Evolutionary conservation across 441 rosid species (phyloP).

Genomic region (Biscutella laevigata): DNA sequence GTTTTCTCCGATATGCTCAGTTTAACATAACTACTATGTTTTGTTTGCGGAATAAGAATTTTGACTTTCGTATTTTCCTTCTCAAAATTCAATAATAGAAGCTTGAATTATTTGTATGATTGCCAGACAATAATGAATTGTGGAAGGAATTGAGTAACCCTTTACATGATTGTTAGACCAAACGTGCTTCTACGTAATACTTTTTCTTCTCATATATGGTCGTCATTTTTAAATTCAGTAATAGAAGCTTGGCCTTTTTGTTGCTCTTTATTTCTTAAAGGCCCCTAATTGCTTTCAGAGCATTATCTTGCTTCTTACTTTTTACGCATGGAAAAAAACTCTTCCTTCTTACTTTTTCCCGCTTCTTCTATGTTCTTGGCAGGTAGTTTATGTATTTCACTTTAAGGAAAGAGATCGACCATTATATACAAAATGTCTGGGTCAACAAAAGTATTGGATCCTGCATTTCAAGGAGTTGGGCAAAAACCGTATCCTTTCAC

Average conservation of each 20-base stretch:
- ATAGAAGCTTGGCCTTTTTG: background rate
- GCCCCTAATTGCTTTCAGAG: background rate
- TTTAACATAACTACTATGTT: background rate
- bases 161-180: background rate
- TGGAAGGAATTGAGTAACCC: background rate
- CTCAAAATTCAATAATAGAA: background rate
- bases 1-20: background rate
- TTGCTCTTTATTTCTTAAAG: background rate
- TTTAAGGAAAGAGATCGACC: slow-evolving; percentile 20
- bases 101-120: background rate
- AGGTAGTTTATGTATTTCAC: slow-evolving; percentile 19
- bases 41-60: background rate
- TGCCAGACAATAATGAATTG: background rate
- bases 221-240: background rate
- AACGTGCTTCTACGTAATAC: background rate
- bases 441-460: slow-evolving; percentile 70
- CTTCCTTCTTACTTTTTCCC: slow-evolving; percentile 13
- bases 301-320: background rate
- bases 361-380: slow-evolving; percentile 21
- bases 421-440: slow-evolving; percentile 52
- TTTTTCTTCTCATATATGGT: background rate
- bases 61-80: background rate
- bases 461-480: slow-evolving; percentile 92
- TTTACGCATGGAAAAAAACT: slow-evolving; percentile 3
- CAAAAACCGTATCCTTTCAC: slow-evolving; percentile 83